Evolutionary conservation across 208 protist genomes (phyloP), one percentile per base, ranked within the genome.

Genomic region (Herpetomonas tarakana): DNA sequence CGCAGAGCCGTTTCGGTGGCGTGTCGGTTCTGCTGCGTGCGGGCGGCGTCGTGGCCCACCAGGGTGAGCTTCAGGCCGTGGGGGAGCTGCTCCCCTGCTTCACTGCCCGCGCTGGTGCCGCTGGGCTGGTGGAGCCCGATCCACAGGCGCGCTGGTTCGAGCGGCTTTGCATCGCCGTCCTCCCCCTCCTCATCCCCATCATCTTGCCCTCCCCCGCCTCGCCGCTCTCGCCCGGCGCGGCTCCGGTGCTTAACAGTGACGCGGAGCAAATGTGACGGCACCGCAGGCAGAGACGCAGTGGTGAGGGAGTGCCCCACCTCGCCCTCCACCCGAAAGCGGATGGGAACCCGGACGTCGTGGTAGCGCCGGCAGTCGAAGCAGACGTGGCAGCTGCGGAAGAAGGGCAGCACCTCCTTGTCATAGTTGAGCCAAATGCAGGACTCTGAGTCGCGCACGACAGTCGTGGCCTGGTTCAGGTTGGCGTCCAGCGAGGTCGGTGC

Each of bases 321-420:
- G 6, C 44, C 16, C 44, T 49, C 44, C 9, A 11, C 9, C 16
- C 3, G 24, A 29, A 88, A 84, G 1, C 25, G 28, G 24, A 88
- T 53, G 4, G 78, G 62, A 4, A 76, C 41, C 18, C 81, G 81
- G 24, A 76, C 71, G 56, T 88, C 81, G 52, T 84, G 74, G 52
- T 72, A 88, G 29, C 70, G 74, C 14, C 81, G 73, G 53, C 77
- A 85, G 66, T 88, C 81, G 39, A 82, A 88, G 74, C 77, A 78
- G 31, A 79, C 77, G 61, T 85, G 68, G 63, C 78, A 80, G 25
- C 25, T 29, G 21, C 68, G 55, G 38, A 84, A 88, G 30, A 69
- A 52, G 7, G 65, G 55, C 11, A 76, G 62, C 14, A 83, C 68
- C 14, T 82, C 75, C 24, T 51, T 45, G 4, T 45, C 14, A 22